Evolutionary conservation across 345 rosid genomes (phyloP), one percentile per base, ranked within the genome.

Genomic region (Syzygium jambos): DNA sequence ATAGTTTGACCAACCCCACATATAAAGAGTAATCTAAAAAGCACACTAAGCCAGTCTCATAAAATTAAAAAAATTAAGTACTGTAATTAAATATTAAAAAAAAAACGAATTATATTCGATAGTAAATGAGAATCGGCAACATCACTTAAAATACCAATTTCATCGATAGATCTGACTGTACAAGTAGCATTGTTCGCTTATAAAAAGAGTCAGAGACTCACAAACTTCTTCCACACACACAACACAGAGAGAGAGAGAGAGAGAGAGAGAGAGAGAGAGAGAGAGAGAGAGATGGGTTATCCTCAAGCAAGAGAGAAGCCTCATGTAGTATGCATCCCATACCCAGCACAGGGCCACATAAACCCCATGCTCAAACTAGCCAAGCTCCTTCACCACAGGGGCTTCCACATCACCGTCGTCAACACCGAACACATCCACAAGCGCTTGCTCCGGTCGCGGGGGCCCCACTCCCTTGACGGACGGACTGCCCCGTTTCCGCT

Each of bases 261-360:
- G 22, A 53, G 56, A 19, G 27, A 55, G 57, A 54, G 57, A 55
- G 27, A 55, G 1, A 55, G 51, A 49, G 51, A 49, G 51, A 51
- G 52, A 51, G 52, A 12, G 52, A 51, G 51, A 51, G 51, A 11
- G 13, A 21, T 38, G 21, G 52, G 9, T 46, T 34, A 38, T 38
- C 41, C 65, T 43, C 77, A 4, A 19, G 56, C 38, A 1, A 23
- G 19, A 56, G 16, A 7, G 56, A 52, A 85, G 87, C 90, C 91
- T 23, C 93, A 91, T 86, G 92, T 86, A 2, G 87, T 91, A 6
- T 90, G 89, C 86, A 85, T 91, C 21, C 93, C 93, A 15, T 88
- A 51, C 49, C 90, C 93, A 13, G 91, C 91, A 11, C 92, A 91
- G 88, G 92, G 94, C 85, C 93, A 89, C 85, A 86, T 91, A 34